These are phyloP conservation scores for Fistulifera solaris DNA, from an alignment of 108 stramenopile species.

Conservation along the genomic window DNA sequence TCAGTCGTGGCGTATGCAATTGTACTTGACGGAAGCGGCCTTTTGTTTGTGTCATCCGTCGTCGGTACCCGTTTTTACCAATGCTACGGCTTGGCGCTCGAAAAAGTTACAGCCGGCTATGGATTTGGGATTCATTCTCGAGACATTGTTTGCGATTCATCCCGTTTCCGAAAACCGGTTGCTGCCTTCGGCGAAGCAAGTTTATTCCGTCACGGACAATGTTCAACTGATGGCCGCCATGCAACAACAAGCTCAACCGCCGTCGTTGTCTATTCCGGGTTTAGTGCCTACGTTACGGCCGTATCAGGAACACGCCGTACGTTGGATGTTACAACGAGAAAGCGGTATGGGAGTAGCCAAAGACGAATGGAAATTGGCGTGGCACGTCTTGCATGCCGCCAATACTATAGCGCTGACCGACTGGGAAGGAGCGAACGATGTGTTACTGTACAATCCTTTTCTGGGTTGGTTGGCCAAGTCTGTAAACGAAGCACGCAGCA, in stretches of 20 bases:
- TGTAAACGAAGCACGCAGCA: slow-evolving; percentile 21
- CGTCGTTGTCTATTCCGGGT: too few species aligned
- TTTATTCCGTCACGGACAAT: slow-evolving; percentile 1
- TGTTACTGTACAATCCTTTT: slow-evolving; percentile 33
- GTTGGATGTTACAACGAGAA: slow-evolving; percentile 70
- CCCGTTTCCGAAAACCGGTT: too few species aligned
- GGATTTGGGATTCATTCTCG: too few species aligned
- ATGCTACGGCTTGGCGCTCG: too few species aligned
- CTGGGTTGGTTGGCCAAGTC: slow-evolving; percentile 33
- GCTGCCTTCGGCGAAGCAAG: not conserved
- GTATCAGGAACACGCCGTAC: slow-evolving; percentile 57
- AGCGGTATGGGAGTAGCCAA: not conserved
- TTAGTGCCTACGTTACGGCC: slow-evolving; percentile 31
- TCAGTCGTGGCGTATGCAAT: too few species aligned
- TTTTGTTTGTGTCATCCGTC: too few species aligned
- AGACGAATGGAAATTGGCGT: slow-evolving; percentile 47
- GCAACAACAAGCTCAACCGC: not conserved
- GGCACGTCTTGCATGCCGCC: slow-evolving; percentile 24
- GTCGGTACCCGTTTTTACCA: too few species aligned
- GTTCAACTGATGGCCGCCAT: not conserved
- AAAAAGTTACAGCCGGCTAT: too few species aligned
- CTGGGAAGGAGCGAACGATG: not conserved
- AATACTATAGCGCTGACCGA: too few species aligned
- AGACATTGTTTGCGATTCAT: too few species aligned
- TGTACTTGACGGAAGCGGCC: too few species aligned